Evolutionary conservation across 2,329 filamentous ascomycete genomes (phyloP).

Genomic region (Stachybotrys chartarum): DNA sequence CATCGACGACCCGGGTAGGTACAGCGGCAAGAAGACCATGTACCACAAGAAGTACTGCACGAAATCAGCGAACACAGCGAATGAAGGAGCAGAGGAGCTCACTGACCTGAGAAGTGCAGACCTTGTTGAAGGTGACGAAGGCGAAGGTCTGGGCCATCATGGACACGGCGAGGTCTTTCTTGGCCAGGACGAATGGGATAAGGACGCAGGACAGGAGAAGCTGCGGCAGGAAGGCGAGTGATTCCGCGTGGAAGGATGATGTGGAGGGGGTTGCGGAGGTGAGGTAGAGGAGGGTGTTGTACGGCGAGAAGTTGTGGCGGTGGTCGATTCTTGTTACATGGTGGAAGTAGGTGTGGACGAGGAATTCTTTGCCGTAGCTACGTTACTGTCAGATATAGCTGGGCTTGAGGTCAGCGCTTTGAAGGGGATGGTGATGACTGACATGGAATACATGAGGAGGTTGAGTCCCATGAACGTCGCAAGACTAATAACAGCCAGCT

Average conservation of each 20-base stretch:
- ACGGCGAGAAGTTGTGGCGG: constrained; percentile 96
- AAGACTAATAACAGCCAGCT: constrained; percentile 58
- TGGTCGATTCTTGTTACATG: constrained; percentile 92
- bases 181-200: constrained; percentile 70
- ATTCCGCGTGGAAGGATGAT: constrained; percentile 52
- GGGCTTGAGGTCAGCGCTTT: neutral
- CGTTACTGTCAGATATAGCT: neutral
- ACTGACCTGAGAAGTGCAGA: constrained; percentile 90
- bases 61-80: constrained; percentile 6
- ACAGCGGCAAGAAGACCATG: constrained; percentile 84
- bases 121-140: constrained; percentile 97
- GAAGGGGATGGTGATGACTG: constrained; percentile 22
- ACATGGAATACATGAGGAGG: constrained; percentile 68
- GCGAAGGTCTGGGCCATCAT: constrained; percentile 96
- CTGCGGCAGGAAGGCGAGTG: constrained; percentile 83
- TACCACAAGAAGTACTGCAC: constrained; percentile 96
- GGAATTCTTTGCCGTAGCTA: constrained; percentile 73
- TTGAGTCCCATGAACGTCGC: constrained; percentile 70
- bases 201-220: constrained; percentile 70
- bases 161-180: constrained; percentile 70
- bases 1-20: constrained; percentile 74
- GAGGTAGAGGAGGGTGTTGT: constrained; percentile 86
- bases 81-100: neutral
- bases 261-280: constrained; percentile 55
- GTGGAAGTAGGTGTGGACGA: constrained; percentile 87